Percentiles rank a stretch among this genome's conserved stretches.
phyloP scores from a whole-genome alignment of 345 rosid genomes.

The rapeseed (Brassica napus) region Da-Ae NC_063446.1:11992001-11992500 shows the following conservation, averaged over 20 bases:
- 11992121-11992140: neutral
- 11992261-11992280: slow-evolving; percentile 6
- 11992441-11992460: slow-evolving; percentile 19
- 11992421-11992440: slow-evolving; percentile 1
- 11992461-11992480: neutral
- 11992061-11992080: no score
- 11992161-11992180: neutral
- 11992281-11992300: neutral
- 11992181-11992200: neutral
- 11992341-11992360: neutral
- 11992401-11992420: slow-evolving; percentile 3
- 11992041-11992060: no score
- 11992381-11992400: slow-evolving; percentile 23
- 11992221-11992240: neutral
- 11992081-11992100: no score
- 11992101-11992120: no score
- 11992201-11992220: neutral
- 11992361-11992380: slow-evolving; percentile 24
- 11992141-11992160: neutral
- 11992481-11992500: neutral
- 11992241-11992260: neutral
- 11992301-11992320: neutral
- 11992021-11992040: no score
- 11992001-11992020: no score
- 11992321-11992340: slow-evolving; percentile 1